Evolutionary conservation across 2,329 filamentous ascomycete species (phyloP).

Genomic region (Coniochaeta pulveracea): DNA sequence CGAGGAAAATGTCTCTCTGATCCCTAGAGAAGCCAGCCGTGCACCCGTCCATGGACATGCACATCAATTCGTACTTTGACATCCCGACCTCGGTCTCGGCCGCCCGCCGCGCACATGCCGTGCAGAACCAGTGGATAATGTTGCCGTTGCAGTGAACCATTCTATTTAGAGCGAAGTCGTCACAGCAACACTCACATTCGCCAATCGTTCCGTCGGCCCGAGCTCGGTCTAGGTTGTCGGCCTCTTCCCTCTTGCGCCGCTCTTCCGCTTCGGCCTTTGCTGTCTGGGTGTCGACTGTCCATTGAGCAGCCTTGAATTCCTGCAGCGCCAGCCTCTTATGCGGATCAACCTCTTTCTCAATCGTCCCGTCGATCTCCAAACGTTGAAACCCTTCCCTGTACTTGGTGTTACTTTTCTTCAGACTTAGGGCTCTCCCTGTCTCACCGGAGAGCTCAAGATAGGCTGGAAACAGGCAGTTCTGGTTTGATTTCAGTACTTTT

Average conservation of each 20-base stretch:
- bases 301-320: constrained; percentile 27
- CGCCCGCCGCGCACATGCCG: constrained; percentile 49
- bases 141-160: constrained; percentile 57
- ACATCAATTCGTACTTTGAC: constrained; percentile 55
- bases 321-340: constrained; percentile 19
- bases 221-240: constrained; percentile 28
- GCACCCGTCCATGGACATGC: constrained; percentile 62
- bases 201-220: constrained; percentile 37
- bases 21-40: constrained; percentile 43
- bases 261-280: constrained; percentile 11
- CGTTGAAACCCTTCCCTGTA: too few relatives aligned
- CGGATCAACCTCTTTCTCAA: constrained; percentile 4
- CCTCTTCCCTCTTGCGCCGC: constrained; percentile 22
- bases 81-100: constrained; percentile 60
- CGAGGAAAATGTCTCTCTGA: constrained; percentile 46
- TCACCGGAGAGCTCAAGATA: constrained; percentile 19
- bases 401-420: too few relatives aligned
- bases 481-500: too few relatives aligned
- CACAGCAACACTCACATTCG: constrained; percentile 68
- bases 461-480: constrained; percentile 20
- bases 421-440: too few relatives aligned
- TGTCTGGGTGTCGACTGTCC: constrained; percentile 11
- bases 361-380: constrained; percentile 12
- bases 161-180: constrained; percentile 52
- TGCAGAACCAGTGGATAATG: constrained; percentile 56